These are phyloP conservation scores for Synchytrium microbalum DNA, from an alignment of 371 early-diverging fungal genomes.

Conservation along the genomic window DNA sequence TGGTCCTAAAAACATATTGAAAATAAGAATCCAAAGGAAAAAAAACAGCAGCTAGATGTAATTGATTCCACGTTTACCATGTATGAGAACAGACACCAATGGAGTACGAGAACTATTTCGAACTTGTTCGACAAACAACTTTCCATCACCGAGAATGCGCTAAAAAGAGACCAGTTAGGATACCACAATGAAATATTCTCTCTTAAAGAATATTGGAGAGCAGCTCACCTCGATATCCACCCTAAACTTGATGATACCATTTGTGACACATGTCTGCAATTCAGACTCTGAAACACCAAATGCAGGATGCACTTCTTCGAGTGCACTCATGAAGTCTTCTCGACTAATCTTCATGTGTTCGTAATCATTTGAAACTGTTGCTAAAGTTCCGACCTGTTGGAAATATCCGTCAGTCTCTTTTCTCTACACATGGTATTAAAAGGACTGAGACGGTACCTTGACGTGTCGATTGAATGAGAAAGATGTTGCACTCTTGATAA, in stretches of 20 bases:
- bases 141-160: conserved; percentile 72
- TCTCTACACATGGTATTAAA: conserved; percentile 3
- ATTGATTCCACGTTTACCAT: conserved; percentile 42
- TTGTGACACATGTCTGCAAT: conserved; percentile 72
- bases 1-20: conserved; percentile 41
- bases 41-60: too few relatives aligned
- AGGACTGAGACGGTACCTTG: conserved; percentile 59
- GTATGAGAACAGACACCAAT: conserved; percentile 78
- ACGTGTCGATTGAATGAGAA: conserved; percentile 98
- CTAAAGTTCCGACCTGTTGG: conserved; percentile 59
- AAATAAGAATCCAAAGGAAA: conserved; percentile 5
- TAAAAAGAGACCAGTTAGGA: conserved; percentile 19
- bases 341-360: conserved; percentile 84
- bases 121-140: conserved; percentile 80
- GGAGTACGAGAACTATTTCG: conserved; percentile 74
- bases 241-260: conserved; percentile 76
- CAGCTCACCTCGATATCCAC: conserved; percentile 55
- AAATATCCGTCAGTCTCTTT: conserved; percentile 9
- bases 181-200: too few relatives aligned
- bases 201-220: neutral
- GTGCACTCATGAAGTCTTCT: conserved; percentile 89
- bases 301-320: conserved; percentile 96
- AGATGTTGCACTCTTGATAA: conserved; percentile 97
- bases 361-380: conserved; percentile 69
- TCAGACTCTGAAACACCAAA: conserved; percentile 97